A percentile compares a stretch with the other conserved stretches of the same genome.
Conservation (phyloP, 2,329 filamentous ascomycete genomes). For the Penicillium sclerotigenum region DNA sequence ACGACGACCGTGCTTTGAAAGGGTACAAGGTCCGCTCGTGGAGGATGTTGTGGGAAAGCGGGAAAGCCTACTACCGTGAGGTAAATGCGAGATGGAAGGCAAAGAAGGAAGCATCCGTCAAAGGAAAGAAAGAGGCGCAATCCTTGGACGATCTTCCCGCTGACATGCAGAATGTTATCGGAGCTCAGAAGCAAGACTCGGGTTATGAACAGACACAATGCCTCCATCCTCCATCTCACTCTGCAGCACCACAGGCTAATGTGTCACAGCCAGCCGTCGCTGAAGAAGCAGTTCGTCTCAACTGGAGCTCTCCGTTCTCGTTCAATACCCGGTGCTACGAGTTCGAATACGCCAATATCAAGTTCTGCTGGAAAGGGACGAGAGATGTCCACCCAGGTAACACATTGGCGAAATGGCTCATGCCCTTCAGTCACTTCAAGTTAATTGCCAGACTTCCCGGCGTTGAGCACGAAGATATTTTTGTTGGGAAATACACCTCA, state of each 20-base stretch:
- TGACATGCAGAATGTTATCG: neutral
- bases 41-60: slow-evolving; percentile 15
- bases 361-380: slow-evolving; percentile 1
- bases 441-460: neutral
- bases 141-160: neutral
- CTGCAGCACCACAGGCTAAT: neutral
- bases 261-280: neutral
- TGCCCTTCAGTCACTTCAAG: neutral
- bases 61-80: slow-evolving; percentile 8
- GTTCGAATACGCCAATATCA: slow-evolving; percentile 9
- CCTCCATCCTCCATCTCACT: neutral
- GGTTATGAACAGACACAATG: neutral
- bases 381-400: neutral
- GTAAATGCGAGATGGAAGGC: slow-evolving; percentile 9
- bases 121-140: neutral
- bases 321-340: slow-evolving; percentile 4
- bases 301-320: slow-evolving; percentile 5
- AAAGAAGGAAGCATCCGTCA: neutral
- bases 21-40: slow-evolving; percentile 16
- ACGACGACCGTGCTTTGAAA: slow-evolving; percentile 4
- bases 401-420: neutral
- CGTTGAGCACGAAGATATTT: neutral
- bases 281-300: slow-evolving; percentile 5
- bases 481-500: neutral
- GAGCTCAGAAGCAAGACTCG: neutral